Conservation (phyloP, 768 basidiomycete genomes). For the Trametes punicea region DNA sequence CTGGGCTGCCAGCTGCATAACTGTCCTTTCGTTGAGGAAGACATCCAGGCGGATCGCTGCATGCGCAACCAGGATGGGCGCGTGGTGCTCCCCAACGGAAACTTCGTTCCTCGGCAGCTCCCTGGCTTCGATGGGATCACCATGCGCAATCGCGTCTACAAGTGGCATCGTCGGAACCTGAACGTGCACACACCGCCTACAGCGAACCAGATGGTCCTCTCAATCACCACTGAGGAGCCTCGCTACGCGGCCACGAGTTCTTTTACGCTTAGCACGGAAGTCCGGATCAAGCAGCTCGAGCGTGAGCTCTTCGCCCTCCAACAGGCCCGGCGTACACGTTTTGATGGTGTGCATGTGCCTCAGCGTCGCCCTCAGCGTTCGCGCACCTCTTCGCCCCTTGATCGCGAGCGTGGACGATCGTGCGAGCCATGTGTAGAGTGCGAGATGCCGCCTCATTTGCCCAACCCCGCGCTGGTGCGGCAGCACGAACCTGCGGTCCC, state of each 20-base stretch:
- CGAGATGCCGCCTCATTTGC: no score
- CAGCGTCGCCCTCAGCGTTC: no score
- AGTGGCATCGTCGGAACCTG: neutral
- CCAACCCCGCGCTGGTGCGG: no score
- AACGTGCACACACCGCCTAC: neutral
- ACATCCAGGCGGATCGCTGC: conserved; percentile 14
- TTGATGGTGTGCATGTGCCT: no score
- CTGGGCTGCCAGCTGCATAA: conserved; percentile 23
- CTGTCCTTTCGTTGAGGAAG: conserved; percentile 18
- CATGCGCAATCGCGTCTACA: neutral
- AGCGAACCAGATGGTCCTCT: neutral
- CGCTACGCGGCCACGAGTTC: neutral
- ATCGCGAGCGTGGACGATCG: no score
- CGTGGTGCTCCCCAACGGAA: conserved; percentile 25
- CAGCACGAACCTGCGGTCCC: no score
- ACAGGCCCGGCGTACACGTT: no score
- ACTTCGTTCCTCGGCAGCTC: conserved; percentile 23
- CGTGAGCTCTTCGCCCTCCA: neutral
- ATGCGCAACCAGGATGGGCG: conserved; percentile 25
- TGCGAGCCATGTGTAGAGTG: no score
- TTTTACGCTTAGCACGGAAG: neutral
- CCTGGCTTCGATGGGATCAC: conserved; percentile 7
- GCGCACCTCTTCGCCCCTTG: no score
- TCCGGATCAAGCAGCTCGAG: neutral
- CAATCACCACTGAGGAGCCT: neutral